Percentiles rank a stretch among this genome's conserved stretches.
phyloP scores from a whole-genome alignment of 345 rosid species.

The Eucalyptus sideroxylon region DNA sequence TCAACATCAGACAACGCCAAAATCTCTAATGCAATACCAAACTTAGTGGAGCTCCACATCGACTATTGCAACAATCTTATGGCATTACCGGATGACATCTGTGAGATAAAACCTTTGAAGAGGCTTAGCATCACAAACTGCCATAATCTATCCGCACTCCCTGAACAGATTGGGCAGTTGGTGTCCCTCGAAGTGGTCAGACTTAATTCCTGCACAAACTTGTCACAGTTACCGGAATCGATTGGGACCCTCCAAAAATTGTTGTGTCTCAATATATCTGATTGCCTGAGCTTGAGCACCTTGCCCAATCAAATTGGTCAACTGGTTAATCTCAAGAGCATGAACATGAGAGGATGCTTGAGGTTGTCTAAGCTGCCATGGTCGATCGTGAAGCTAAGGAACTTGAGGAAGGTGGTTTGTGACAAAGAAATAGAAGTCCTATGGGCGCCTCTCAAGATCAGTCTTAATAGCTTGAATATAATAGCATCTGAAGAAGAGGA shows the following conservation, averaged over 20 bases:
- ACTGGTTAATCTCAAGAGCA: slow-evolving; percentile 16
- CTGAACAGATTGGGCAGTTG: slow-evolving; percentile 24
- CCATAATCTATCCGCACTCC: slow-evolving; percentile 22
- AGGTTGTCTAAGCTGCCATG: slow-evolving; percentile 5
- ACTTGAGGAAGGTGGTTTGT: slow-evolving; percentile 25
- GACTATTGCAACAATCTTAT: slow-evolving; percentile 33
- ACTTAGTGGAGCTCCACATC: slow-evolving; percentile 36
- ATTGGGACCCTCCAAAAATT: slow-evolving; percentile 11
- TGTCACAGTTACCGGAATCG: slow-evolving; percentile 26
- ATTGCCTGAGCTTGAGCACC: slow-evolving; percentile 16
- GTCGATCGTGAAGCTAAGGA: slow-evolving; percentile 15
- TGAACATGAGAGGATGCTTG: slow-evolving; percentile 23
- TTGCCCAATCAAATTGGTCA: slow-evolving; percentile 34
- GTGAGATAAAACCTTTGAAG: slow-evolving; percentile 9
- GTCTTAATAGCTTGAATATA: not conserved
- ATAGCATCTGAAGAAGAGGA: not conserved
- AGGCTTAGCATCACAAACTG: slow-evolving; percentile 49
- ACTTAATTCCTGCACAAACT: slow-evolving; percentile 29
- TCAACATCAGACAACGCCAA: not conserved
- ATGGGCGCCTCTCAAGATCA: slow-evolving; percentile 15
- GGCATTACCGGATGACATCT: slow-evolving; percentile 16
- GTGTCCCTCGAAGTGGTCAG: slow-evolving; percentile 19
- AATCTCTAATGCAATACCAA: slow-evolving; percentile 15
- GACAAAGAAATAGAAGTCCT: slow-evolving; percentile 25
- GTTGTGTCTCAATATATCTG: slow-evolving; percentile 26